Percentiles rank a stretch among this genome's conserved stretches.
Conservation (phyloP, 257 asterid genomes). For the Salvia rosmarinus region DNA sequence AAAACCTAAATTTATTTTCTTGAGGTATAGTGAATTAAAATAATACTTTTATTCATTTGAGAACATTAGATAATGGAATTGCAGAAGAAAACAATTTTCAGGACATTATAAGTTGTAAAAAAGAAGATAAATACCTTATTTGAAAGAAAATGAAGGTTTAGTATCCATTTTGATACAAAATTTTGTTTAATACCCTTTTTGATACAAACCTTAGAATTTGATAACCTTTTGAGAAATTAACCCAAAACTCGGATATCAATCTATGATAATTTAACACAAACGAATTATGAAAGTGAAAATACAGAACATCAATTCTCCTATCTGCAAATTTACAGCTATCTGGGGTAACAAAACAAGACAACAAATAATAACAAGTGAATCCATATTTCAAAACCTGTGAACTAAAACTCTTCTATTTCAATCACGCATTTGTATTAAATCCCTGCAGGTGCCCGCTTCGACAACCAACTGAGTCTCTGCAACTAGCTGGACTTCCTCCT, state of each 20-base stretch:
- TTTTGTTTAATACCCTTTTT: too few relatives aligned
- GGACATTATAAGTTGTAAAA: too few relatives aligned
- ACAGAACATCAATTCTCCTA: neutral
- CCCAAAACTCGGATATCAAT: neutral
- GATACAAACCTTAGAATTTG: too few relatives aligned
- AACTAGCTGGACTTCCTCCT: constrained; percentile 50
- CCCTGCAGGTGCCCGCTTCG: constrained; percentile 65
- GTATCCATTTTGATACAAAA: too few relatives aligned
- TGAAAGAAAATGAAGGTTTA: too few relatives aligned
- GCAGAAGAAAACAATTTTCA: too few relatives aligned
- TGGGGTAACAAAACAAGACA: neutral
- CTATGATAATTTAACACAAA: neutral
- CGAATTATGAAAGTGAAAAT: neutral
- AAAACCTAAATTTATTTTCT: too few relatives aligned
- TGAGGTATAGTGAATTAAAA: too few relatives aligned
- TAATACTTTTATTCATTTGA: too few relatives aligned
- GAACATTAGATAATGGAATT: too few relatives aligned
- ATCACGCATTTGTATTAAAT: constrained; percentile 34
- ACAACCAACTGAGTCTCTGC: constrained; percentile 50
- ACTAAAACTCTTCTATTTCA: constrained; percentile 33
- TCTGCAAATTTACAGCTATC: neutral
- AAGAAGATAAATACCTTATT: too few relatives aligned
- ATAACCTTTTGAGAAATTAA: too few relatives aligned
- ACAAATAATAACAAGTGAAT: neutral
- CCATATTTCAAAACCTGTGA: neutral